These are phyloP conservation scores for Metarhizium brunneum DNA, from an alignment of 2,329 filamentous ascomycete genomes.

Conservation along the genomic window DNA sequence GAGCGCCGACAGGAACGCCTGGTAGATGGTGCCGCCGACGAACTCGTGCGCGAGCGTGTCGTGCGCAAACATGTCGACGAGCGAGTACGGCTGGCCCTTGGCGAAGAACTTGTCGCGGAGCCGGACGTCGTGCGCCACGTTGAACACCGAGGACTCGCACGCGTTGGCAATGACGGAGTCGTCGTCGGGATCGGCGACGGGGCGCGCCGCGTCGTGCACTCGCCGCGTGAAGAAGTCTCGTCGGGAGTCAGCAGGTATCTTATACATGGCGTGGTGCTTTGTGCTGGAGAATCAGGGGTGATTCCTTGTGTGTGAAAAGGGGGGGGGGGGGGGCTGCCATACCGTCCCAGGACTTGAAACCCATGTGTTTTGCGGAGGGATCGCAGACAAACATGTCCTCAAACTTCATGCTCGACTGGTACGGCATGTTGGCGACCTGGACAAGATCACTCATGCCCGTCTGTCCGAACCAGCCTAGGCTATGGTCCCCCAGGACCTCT, in stretches of 20 bases:
- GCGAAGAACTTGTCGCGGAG: constrained; percentile 56
- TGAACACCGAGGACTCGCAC: constrained; percentile 54
- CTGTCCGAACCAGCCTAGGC: constrained; percentile 45
- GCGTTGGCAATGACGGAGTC: constrained; percentile 47
- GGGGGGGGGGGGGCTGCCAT: constrained; percentile 5
- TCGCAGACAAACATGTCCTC: constrained; percentile 55
- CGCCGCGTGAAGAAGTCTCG: constrained; percentile 54
- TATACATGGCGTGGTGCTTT: neutral
- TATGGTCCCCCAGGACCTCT: constrained; percentile 33
- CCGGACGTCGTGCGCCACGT: constrained; percentile 38
- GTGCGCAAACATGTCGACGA: constrained; percentile 52
- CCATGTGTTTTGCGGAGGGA: constrained; percentile 40
- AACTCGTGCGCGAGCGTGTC: constrained; percentile 46
- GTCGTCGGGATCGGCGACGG: constrained; percentile 47
- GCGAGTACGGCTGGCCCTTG: constrained; percentile 60
- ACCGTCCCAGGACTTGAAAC: constrained; percentile 60
- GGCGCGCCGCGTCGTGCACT: constrained; percentile 44
- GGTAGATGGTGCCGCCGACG: constrained; percentile 56
- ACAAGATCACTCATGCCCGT: constrained; percentile 38
- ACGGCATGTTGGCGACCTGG: constrained; percentile 39
- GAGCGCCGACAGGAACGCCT: constrained; percentile 58
- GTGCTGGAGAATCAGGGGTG: neutral
- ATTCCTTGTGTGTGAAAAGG: neutral
- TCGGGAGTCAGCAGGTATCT: neutral
- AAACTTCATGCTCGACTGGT: constrained; percentile 35